These are phyloP conservation scores for Thielaviopsis ethacetica DNA, from an alignment of 2,329 filamentous ascomycete genomes.

Conservation along the genomic window DNA sequence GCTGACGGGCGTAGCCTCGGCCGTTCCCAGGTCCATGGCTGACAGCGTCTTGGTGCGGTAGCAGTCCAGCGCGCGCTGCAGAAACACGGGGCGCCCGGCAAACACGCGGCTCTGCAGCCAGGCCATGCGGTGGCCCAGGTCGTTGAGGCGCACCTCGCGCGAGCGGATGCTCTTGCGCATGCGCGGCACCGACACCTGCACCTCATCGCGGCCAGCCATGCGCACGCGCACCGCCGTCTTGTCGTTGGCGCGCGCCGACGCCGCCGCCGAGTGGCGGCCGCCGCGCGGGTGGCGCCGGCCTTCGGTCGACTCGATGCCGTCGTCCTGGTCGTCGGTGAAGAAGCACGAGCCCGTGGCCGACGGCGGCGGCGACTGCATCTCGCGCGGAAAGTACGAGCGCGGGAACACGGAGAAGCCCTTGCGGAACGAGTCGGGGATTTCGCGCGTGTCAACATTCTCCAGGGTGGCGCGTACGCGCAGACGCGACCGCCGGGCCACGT, in stretches of 20 bases:
- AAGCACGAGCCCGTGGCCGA: slow-evolving; percentile 60
- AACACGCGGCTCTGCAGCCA: slow-evolving; percentile 94
- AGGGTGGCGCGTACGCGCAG: slow-evolving; percentile 83
- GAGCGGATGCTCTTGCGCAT: slow-evolving; percentile 52
- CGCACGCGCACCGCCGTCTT: slow-evolving; percentile 42
- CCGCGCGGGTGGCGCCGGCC: slow-evolving; percentile 21
- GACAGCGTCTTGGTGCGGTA: slow-evolving; percentile 84
- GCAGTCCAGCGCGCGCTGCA: slow-evolving; percentile 86
- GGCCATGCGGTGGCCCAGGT: slow-evolving; percentile 86
- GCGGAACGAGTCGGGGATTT: slow-evolving; percentile 91
- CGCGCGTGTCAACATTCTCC: slow-evolving; percentile 84
- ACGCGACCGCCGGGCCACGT: slow-evolving; percentile 62
- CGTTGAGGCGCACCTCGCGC: slow-evolving; percentile 83
- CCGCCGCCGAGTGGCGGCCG: slow-evolving; percentile 21
- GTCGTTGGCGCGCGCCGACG: slow-evolving; percentile 18
- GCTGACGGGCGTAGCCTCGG: slow-evolving; percentile 56
- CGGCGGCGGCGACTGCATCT: slow-evolving; percentile 77
- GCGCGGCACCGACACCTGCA: slow-evolving; percentile 58
- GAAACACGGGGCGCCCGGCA: slow-evolving; percentile 67
- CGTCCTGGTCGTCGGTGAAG: slow-evolving; percentile 43
- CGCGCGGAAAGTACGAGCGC: slow-evolving; percentile 77
- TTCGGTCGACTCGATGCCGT: slow-evolving; percentile 30
- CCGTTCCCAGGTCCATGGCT: slow-evolving; percentile 62
- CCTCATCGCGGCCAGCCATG: slow-evolving; percentile 50
- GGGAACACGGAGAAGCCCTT: slow-evolving; percentile 81